phyloP scores from a whole-genome alignment of 208 protist species.

The Kentomonas sorsogonicus region DNA sequence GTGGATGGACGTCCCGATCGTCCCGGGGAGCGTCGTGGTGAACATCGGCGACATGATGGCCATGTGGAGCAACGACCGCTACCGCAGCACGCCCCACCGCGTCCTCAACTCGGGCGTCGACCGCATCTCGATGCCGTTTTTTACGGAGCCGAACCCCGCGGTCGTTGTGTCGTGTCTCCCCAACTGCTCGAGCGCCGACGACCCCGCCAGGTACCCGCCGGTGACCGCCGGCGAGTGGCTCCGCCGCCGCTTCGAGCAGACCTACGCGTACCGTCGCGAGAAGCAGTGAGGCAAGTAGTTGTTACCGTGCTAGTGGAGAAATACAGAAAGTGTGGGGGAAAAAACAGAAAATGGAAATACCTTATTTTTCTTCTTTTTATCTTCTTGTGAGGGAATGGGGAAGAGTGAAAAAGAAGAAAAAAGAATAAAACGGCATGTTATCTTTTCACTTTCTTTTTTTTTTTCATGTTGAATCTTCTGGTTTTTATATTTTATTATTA shows the following conservation, averaged over 20 bases:
- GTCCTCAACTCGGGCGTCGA: conserved; percentile 63
- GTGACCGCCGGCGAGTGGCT: conserved; percentile 59
- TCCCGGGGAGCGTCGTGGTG: conserved; percentile 66
- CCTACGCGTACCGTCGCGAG: conserved; percentile 45
- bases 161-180: conserved; percentile 55
- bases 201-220: conserved; percentile 53
- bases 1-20: conserved; percentile 56
- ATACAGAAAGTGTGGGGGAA: neutral
- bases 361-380: conserved; percentile 9
- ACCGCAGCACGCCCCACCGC: conserved; percentile 68
- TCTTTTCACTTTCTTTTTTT: neutral
- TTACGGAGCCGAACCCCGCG: conserved; percentile 73
- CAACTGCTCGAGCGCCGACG: conserved; percentile 49
- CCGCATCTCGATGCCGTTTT: conserved; percentile 80
- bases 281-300: neutral
- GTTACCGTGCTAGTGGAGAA: neutral
- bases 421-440: neutral
- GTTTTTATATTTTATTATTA: neutral
- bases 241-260: conserved; percentile 62
- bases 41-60: conserved; percentile 89
- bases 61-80: conserved; percentile 74
- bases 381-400: neutral
- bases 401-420: neutral
- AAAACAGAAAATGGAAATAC: conserved; percentile 1
- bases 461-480: conserved; percentile 2